Conservation (phyloP, 805 yeast genomes). For the Teunomyces panamensis region DNA sequence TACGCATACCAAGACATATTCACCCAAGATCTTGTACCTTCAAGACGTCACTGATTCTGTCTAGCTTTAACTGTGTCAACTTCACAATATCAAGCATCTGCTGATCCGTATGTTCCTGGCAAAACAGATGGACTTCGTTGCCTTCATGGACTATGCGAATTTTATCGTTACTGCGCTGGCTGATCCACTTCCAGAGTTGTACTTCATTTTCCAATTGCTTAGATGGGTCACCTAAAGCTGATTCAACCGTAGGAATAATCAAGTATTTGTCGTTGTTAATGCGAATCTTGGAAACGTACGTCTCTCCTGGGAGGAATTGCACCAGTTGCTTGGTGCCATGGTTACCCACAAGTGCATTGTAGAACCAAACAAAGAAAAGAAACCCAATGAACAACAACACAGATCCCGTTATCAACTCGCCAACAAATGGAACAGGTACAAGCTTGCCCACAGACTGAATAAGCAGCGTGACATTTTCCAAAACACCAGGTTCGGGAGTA, state of each 20-base stretch:
- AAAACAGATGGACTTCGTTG: slow-evolving; percentile 6
- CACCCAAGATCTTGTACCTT: neutral
- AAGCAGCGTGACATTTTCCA: neutral
- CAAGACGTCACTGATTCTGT: slow-evolving; percentile 22
- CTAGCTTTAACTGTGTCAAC: slow-evolving; percentile 42
- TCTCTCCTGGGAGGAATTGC: slow-evolving; percentile 8
- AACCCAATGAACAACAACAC: slow-evolving; percentile 14
- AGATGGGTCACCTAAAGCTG: slow-evolving; percentile 24
- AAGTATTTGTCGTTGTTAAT: slow-evolving; percentile 36
- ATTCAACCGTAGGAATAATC: slow-evolving; percentile 39
- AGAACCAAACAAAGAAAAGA: slow-evolving; percentile 8
- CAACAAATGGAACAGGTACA: slow-evolving; percentile 27
- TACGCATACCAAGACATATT: too few species aligned
- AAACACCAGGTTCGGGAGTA: slow-evolving; percentile 4
- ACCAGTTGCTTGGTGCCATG: slow-evolving; percentile 8
- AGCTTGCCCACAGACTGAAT: slow-evolving; percentile 18
- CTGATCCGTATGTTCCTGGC: slow-evolving; percentile 29
- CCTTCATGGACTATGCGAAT: slow-evolving; percentile 10
- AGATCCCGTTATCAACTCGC: slow-evolving; percentile 22
- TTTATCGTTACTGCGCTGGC: slow-evolving; percentile 26
- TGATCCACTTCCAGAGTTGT: slow-evolving; percentile 73
- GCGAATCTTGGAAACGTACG: slow-evolving; percentile 13
- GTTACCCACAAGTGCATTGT: slow-evolving; percentile 17
- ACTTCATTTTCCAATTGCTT: slow-evolving; percentile 49
- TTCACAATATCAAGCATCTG: slow-evolving; percentile 47